Evolutionary conservation across 2,329 filamentous ascomycete genomes (phyloP).

Genomic region (Aureobasidium sp.): DNA sequence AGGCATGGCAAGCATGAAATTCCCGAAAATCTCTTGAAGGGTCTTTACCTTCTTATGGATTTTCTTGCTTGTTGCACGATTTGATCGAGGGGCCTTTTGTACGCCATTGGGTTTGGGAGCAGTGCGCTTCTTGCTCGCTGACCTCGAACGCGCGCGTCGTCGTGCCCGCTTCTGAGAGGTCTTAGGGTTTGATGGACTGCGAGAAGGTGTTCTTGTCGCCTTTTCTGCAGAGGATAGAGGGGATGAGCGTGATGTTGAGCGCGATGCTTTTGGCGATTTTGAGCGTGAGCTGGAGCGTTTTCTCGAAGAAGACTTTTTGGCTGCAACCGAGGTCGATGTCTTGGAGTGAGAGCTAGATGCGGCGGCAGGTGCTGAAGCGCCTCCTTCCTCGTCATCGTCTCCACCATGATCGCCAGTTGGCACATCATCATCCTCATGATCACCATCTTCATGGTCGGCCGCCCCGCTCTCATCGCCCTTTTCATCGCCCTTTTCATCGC

Average conservation of each 20-base stretch:
- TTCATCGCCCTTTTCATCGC: neutral
- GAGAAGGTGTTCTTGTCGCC: no score
- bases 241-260: no score
- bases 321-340: no score
- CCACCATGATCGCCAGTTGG: no score
- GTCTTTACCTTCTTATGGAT: neutral
- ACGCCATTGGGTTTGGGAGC: neutral
- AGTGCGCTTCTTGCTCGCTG: neutral
- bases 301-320: no score
- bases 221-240: no score
- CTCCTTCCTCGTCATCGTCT: no score
- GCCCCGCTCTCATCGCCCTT: neutral
- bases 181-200: neutral
- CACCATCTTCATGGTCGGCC: no score
- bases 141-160: neutral
- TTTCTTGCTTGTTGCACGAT: neutral
- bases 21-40: neutral
- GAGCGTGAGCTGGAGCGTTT: no score
- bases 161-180: neutral
- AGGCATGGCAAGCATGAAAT: neutral
- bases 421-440: neutral
- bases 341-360: no score
- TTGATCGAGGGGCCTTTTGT: neutral
- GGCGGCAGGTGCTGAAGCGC: no score
- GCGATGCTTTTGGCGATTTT: no score